These are phyloP conservation scores for Tolypocladium inflatum DNA, from an alignment of 2,329 filamentous ascomycete species.

Conservation along the genomic window DNA sequence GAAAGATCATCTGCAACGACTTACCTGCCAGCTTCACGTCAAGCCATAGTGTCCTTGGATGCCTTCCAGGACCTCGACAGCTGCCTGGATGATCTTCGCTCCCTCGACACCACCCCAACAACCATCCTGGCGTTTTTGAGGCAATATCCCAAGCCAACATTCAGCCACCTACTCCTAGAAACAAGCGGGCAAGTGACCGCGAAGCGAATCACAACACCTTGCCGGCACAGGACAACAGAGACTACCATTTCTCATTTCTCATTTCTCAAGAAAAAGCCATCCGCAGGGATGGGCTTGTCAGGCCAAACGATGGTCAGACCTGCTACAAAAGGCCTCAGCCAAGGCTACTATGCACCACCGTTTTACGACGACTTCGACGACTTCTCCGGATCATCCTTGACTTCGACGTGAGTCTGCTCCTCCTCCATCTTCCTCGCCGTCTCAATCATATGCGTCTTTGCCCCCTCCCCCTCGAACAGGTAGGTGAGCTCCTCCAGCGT, in stretches of 20 bases:
- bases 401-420: constrained; percentile 1
- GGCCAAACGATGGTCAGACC: too few species aligned
- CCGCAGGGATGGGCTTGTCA: neutral
- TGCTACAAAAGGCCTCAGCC: too few species aligned
- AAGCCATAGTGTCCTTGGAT: neutral
- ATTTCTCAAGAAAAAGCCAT: neutral
- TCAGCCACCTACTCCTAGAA: neutral
- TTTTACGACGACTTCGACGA: neutral
- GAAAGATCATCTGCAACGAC: neutral
- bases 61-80: neutral
- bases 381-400: constrained; percentile 1
- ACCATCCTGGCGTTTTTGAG: too few species aligned
- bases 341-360: neutral
- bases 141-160: neutral
- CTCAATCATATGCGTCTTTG: constrained; percentile 14
- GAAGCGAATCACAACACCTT: neutral
- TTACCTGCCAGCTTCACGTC: neutral
- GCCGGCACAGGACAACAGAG: neutral
- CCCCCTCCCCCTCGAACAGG: constrained; percentile 19
- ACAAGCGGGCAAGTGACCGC: neutral
- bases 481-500: constrained; percentile 24
- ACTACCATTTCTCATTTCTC: neutral
- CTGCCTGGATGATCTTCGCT: neutral
- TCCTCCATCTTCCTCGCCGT: constrained; percentile 8
- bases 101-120: too few species aligned